Conservation (phyloP, 106 monocot genomes). For the Posidonia australis region DNA sequence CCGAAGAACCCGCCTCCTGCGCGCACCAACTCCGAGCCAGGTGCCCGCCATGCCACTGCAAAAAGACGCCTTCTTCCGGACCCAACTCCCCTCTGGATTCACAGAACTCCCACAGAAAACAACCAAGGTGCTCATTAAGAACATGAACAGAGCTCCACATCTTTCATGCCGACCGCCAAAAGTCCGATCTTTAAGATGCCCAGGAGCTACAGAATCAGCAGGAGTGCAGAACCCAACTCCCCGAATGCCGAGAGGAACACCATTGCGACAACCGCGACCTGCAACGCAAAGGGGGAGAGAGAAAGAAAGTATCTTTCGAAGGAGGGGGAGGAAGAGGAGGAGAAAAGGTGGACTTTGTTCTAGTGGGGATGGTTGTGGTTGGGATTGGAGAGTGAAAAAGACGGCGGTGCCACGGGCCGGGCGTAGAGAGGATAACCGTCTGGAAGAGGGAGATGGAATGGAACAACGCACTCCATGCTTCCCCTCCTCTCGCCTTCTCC, state of each 20-base stretch:
- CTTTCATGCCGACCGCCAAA: constrained; percentile 13
- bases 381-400: not conserved
- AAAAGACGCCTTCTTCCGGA: not conserved
- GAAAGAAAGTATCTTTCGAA: too few species aligned
- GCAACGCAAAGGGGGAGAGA: too few species aligned
- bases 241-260: too few species aligned
- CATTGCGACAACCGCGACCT: too few species aligned
- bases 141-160: constrained; percentile 16
- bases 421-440: not conserved
- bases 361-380: too few species aligned
- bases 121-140: constrained; percentile 19
- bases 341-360: not conserved
- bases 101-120: constrained; percentile 2
- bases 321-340: not conserved
- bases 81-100: not conserved
- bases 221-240: too few species aligned
- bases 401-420: too few species aligned
- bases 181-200: not conserved
- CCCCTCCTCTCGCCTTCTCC: too few species aligned
- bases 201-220: too few species aligned
- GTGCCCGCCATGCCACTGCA: not conserved
- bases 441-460: not conserved
- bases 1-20: constrained; percentile 1
- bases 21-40: too few species aligned
- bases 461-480: too few species aligned